Evolutionary conservation across 2,329 filamentous ascomycete species (phyloP), one percentile per base, ranked within the genome.

Genomic region (Trichophyton simii): DNA sequence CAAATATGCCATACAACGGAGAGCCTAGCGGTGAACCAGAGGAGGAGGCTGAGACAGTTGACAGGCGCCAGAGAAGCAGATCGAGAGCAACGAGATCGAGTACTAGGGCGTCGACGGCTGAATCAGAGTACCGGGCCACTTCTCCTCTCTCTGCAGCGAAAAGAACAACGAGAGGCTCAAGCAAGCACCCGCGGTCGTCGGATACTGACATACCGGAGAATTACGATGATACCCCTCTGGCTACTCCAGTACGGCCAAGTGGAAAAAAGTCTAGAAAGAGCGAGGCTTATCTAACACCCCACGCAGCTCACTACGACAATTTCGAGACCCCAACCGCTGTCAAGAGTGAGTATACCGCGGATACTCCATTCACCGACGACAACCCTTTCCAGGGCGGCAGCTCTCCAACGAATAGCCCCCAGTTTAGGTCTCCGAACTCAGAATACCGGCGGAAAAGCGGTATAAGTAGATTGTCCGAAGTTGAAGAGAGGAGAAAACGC

Each of bases 351-450:
- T 72, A 69, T 6, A 71, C 69, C 44, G 79, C 81, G 5, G 81
- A 82, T 38, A 87, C 81, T 68, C 86, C 88, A 36, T 97, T 97
- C 73, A 90, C 87, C 1, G 82, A 86, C 67, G 90, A 96, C 60
- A 97, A 97, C 69, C 91, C 92, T 0, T 97, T 97, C 71, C 92
- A 97, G 72, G 89, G 88, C 70, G 87, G 90, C 46, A 88, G 86
- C 72, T 87, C 89, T 8, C 86, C 89, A 1, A 74, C 81, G 4
- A 74, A 79, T 31, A 78, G 71, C 77, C 78, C 31, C 75, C 81
- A 22, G 75, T 63, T 68, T 11, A 66, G 69, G 31, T 67, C 66
- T 18, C 62, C 65, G 6, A 68, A 67, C 61, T 63, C 63, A 60
- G 71, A 71, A 68, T 68, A 82, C 73, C 73, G 81, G 67, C 75